phyloP scores from a whole-genome alignment of 2,329 filamentous ascomycete species.

The Rhinocladiella similis region DNA sequence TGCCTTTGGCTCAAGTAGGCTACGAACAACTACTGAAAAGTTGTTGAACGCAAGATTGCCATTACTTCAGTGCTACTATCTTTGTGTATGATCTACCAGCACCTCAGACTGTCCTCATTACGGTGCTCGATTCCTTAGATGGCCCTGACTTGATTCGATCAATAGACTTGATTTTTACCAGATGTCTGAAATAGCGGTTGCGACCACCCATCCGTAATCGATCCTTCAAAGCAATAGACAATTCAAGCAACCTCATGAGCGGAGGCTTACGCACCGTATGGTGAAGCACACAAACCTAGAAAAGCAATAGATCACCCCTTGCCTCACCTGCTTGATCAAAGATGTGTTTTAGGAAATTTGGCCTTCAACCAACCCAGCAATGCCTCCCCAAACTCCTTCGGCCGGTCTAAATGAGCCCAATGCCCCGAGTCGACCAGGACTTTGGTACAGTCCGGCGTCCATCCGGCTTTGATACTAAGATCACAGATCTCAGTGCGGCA shows the following conservation, averaged over 20 bases:
- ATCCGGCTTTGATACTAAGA: constrained; percentile 7
- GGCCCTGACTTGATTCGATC: no score
- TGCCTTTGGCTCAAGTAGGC: no score
- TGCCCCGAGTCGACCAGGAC: constrained; percentile 19
- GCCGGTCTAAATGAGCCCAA: constrained; percentile 18
- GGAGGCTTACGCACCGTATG: not conserved
- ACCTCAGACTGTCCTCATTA: no score
- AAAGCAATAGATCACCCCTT: not conserved
- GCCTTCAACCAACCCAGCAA: constrained; percentile 16
- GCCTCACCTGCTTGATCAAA: not conserved
- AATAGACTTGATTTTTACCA: no score
- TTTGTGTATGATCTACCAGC: no score
- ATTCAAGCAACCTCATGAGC: not conserved
- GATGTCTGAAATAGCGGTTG: no score
- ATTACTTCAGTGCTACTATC: no score
- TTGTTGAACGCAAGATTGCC: no score
- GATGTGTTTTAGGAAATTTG: constrained; percentile 4
- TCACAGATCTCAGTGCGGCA: constrained; percentile 11
- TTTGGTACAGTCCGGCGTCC: constrained; percentile 14
- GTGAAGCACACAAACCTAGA: no score
- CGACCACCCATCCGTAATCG: no score
- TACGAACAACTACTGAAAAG: no score
- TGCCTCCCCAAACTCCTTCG: constrained; percentile 16
- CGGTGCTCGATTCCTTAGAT: no score
- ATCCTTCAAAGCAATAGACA: not conserved